Conservation (phyloP, 1,139 yeast species). For the Kurtzmaniella quercitrusa region DNA sequence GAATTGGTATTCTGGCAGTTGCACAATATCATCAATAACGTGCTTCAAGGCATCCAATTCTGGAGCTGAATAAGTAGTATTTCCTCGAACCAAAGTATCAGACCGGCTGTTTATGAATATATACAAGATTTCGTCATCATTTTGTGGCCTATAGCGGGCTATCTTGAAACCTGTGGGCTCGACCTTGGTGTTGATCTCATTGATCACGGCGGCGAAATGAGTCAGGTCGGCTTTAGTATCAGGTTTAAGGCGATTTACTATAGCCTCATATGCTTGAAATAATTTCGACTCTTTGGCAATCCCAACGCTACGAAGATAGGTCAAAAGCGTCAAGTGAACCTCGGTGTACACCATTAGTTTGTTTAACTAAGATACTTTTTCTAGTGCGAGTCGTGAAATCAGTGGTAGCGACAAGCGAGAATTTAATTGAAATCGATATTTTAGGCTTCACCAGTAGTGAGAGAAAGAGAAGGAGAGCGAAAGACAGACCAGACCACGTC, state of each 20-base stretch:
- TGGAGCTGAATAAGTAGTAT: conserved; percentile 39
- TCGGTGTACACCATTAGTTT: conserved; percentile 3
- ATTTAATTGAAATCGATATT: too few species aligned
- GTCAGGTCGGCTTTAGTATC: not conserved
- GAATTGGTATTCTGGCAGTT: conserved; percentile 21
- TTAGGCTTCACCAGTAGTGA: too few species aligned
- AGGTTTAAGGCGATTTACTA: not conserved
- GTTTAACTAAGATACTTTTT: not conserved
- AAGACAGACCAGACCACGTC: too few species aligned
- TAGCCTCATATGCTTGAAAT: not conserved
- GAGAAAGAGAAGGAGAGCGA: too few species aligned
- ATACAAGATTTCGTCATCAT: conserved; percentile 27
- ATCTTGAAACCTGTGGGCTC: conserved; percentile 43
- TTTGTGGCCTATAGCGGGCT: conserved; percentile 35
- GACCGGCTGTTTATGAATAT: conserved; percentile 41
- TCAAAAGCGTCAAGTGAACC: conserved; percentile 5
- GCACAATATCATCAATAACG: conserved; percentile 44
- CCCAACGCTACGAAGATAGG: conserved; percentile 7
- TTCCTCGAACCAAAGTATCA: conserved; percentile 38
- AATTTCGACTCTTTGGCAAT: not conserved
- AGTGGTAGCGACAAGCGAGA: not conserved
- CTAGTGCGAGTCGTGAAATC: not conserved
- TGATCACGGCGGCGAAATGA: conserved; percentile 22
- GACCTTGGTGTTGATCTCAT: conserved; percentile 37
- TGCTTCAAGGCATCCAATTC: conserved; percentile 49